Evolutionary conservation across 176 grass and related monocot species (phyloP), one percentile per base, ranked within the genome.

Genomic region (Cenchrus americanus): DNA sequence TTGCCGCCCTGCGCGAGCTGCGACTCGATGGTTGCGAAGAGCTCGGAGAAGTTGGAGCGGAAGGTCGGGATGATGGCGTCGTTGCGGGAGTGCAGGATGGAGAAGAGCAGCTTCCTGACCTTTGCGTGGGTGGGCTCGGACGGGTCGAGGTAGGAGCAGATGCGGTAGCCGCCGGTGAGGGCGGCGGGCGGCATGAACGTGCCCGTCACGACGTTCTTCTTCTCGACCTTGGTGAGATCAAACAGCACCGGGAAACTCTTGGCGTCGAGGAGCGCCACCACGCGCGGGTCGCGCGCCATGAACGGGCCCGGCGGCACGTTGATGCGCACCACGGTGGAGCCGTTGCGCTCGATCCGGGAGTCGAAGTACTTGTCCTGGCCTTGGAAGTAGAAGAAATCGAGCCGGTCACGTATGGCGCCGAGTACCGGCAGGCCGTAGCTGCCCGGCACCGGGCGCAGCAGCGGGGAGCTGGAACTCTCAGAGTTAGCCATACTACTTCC

Each of bases 351-450:
- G 15, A 86, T 59, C 10, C 84, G 90, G 41, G 85, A 88, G 75
- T 88, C 81, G 85, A 94, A 92, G 81, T 88, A 94, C 82, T 82
- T 92, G 89, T 89, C 90, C 47, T 87, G 80, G 3, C 90, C 90
- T 69, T 94, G 86, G 10, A 73, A 73, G 78, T 94, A 94, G 90
- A 88, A 94, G 87, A 87, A 94, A 81, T 94, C 82, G 15, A 90
- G 93, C 11, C 93, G 87, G 47, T 94, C 90, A 50, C 64, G 83
- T 46, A 94, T 63, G 52, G 85, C 76, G 1, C 87, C 77, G 18
- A 94, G 6, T 66, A 92, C 10, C 62, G 87, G 90, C 13, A 82
- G 7, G 1, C 90, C 93, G 62, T 89, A 89, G 82, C 68, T 83
- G n/a, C 93, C 90, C 4, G 90, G 90, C 69, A 92, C 65, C 0